Evolutionary conservation across 2,329 filamentous ascomycete species (phyloP), one percentile per base, ranked within the genome.

Genomic region (Diaporthe helianthi): DNA sequence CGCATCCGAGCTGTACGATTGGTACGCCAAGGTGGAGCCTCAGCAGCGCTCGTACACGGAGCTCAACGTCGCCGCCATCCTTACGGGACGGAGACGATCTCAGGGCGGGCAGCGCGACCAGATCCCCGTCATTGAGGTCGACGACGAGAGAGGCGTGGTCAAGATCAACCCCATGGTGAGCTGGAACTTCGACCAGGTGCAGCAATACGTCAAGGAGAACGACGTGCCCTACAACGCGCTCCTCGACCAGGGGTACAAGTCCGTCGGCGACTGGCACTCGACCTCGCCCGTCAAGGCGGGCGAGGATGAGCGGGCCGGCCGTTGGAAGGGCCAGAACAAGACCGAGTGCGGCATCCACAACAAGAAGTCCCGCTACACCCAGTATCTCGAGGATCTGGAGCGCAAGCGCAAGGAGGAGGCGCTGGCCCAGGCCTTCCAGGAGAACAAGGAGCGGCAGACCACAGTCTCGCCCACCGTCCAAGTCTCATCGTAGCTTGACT

Each of bases 311-410:
- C 91, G 96, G 64, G 92, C 96, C 10, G 96, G 96, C 69, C 91
- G 96, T 74, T 99, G 96, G 96, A 98, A 97, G 87, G 96, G 96
- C 72, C 92, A 94, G 80, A 84, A 87, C 76, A 99, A 99, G 90
- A 97, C 94, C 19, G 96, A 99, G 84, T 99, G 96, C 80, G 96
- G 96, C 58, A 98, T 99, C 78, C 96, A 99, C 88, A 98, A 98
- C 86, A 97, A 96, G 82, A 91, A 94, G 80, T 97, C 93, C 69
- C 91, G 94, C 75, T 99, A 98, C 77, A 92, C 94, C 13, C 90
- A 94, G 81, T 98, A 92, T 81, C 82, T 97, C 68, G 85, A 86
- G 76, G 89, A 93, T 71, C 88, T 92, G 80, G 90, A 93, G 78
- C 83, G 86, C 77, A 72, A 73, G 49, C 70, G 69, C 49, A 72